Base-by-base conservation (phyloP, 164 flowering plant species). In the Piper betle region DNA sequence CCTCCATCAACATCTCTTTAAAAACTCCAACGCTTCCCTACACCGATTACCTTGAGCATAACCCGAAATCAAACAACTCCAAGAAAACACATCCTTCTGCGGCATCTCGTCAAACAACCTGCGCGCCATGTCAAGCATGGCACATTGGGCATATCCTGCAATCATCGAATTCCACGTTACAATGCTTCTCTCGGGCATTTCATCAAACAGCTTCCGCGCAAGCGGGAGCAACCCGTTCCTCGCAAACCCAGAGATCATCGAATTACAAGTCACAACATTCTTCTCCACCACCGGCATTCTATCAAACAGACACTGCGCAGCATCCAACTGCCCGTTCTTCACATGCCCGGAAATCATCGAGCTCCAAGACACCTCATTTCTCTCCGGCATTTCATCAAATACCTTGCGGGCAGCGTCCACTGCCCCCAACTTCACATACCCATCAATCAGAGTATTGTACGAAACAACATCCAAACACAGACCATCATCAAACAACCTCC, bases 401-500 rank as follows among this genome's bases (percentile, higher is more conserved):
- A 72, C 17, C 12, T 42, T 9, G 11, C 74, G 73, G 1, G 75
- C 77, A n/a, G 57, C 5, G 53, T 60, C 68, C 46, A 74, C 33
- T 17, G 60, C 66, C 39, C 75, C 78, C 17, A 54, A 69, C 61
- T 74, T 72, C 46, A 63, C 70, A 40, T 67, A 72, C 38, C 74
- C 78, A 62, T 72, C 72, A 48, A 77, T 72, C 39, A 77, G 62
- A 48, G 78, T 69, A 60, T 74, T 77, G 75, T 75, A 74, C 37
- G 78, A 72, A 10, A 74, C 74, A 60, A 72, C 61, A 62, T 74
- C 80, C 20, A 63, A 59, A 1, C 13, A 6, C 0, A 18, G 58
- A 54, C 69, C 65, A 11, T 6, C 16, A 33, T 67, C 74, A 60
- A 77, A 77, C 72, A 77, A 53, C n/a, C 7, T 48, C 20, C 50